Percentiles rank a stretch among this genome's conserved stretches.
These are phyloP conservation scores for Flaveria robusta DNA, from an alignment of 129 eudicot species.

Conservation along the genomic window DNA sequence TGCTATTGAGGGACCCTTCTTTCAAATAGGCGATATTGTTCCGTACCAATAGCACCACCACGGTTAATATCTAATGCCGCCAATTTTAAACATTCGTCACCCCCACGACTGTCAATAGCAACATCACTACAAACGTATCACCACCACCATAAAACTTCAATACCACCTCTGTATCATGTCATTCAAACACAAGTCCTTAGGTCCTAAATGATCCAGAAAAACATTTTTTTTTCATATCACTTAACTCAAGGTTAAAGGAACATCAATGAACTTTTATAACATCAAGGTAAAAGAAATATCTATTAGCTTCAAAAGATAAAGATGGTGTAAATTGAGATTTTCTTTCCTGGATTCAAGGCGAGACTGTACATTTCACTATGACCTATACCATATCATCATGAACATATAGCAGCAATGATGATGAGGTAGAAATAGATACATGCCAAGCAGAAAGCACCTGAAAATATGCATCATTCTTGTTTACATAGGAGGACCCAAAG, in stretches of 20 bases:
- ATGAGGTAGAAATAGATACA: slow-evolving; percentile 10
- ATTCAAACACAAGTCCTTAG: neutral
- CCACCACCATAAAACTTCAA: neutral
- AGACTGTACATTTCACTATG: neutral
- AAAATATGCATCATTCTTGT: slow-evolving; percentile 29
- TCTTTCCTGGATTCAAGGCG: neutral
- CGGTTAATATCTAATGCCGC: neutral
- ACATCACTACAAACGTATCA: neutral
- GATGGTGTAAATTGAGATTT: neutral
- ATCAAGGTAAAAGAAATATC: too few relatives aligned
- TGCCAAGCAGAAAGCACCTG: slow-evolving; percentile 31
- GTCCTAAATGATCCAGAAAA: neutral
- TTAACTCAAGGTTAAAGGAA: neutral
- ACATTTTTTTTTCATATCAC: neutral
- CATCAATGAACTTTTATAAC: neutral
- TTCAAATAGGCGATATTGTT: neutral
- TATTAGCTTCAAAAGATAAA: neutral
- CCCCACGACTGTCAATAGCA: neutral
- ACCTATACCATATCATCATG: slow-evolving; percentile 15
- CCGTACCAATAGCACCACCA: neutral
- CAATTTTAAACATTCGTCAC: neutral
- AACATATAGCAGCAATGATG: neutral
- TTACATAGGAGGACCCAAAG: slow-evolving; percentile 30
- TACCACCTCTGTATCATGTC: neutral
- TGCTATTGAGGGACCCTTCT: neutral